Base-by-base conservation (phyloP, 371 early-diverging fungal species). In the Mucor mucedo region DNA sequence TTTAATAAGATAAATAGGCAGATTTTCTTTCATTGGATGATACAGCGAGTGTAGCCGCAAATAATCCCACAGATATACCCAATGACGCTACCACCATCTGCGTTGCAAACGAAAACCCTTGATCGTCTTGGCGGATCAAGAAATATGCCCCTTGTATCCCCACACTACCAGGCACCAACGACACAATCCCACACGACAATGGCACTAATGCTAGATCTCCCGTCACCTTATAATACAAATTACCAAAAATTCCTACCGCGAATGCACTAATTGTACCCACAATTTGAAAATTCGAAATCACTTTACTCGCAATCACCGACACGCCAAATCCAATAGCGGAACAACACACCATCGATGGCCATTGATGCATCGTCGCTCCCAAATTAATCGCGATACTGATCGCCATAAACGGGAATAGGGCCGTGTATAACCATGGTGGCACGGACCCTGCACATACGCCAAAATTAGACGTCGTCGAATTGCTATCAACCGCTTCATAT, bases 31-130 rank as follows among this genome's bases (percentile, higher is more conserved):
- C 84, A 54, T 71, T 76, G 1, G 85, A 80, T 52, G 82, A 84
- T 33, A 84, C 80, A n/a, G 84, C 69, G 48, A 85, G 62, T 0
- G 84, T 78, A 10, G 84, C 80, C 47, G 77, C 71, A 67, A 87
- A 87, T 32, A 87, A 65, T 0, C 87, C 87, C 32, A 87, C 76
- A 0, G 85, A 81, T 41, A 87, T 85, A 5, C 83, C 67, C 13
- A 58, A 32, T 2, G 53, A 58, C 30, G 73, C 69, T 32, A 80
- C 64, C 2, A 84, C 78, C 80, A 80, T 84, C 8, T 79, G 71
- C 52, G 82, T 58, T n/a, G 80, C 80, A 69, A 84, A 80, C 1
- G 71, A 65, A 4, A 72, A 66, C 1, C 78, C 82, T 57, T 84
- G 73, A 0, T 78, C 64, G 38, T 79, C 76, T 38, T 73, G 75